Evolutionary conservation across 495 filamentous ascomycete species (phyloP), one percentile per base, ranked within the genome.

Genomic region (Penicillium odoratum): DNA sequence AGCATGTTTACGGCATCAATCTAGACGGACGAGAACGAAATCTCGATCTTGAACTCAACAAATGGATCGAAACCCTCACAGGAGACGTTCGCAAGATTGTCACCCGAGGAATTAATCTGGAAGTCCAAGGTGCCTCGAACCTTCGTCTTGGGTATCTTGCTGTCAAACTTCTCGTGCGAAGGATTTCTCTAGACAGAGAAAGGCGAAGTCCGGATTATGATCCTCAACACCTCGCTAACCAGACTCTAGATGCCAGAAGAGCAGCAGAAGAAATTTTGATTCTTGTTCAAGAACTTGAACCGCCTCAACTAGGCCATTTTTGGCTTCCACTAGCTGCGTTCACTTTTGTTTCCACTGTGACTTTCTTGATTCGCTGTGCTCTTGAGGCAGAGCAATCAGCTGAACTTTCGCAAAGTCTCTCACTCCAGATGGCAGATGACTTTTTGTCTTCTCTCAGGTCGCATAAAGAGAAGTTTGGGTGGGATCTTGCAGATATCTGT

Each of bases 141-240:
- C 64, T 78, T 34, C 72, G 73, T 36, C 64, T 78, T 9, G 64
- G 65, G 13, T 74, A 74, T 51, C 61, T 78, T 0, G 66, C 71
- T 8, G 67, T 73, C 25, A 66, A 68, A 25, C 63, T 78, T 15
- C 63, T 75, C 1, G 65, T 72, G 10, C 62, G 67, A 38, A 59
- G 68, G 4, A 66, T 71, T 18, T 64, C 73, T 28, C 62, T 76
- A 9, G 68, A 69, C 8, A 56, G 67, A 3, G 21, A 34, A 5
- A 42, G 44, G 7, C 57, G 38, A 2, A 13, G 57, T 11, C 38
- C 52, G 9, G 51, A 59, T 42, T 70, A 59, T 1, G 55, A 70
- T 33, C 52, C 58, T 33, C 57, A 69, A 30, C 21, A 21, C 2
- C 21, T 21, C 21, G 21, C 21, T 21, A 21, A 21, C 2, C 21